Percentiles rank a stretch among this genome's conserved stretches.
These are phyloP conservation scores for Cyberlindnera maritima DNA, from an alignment of 805 yeast genomes.

Conservation along the genomic window DNA sequence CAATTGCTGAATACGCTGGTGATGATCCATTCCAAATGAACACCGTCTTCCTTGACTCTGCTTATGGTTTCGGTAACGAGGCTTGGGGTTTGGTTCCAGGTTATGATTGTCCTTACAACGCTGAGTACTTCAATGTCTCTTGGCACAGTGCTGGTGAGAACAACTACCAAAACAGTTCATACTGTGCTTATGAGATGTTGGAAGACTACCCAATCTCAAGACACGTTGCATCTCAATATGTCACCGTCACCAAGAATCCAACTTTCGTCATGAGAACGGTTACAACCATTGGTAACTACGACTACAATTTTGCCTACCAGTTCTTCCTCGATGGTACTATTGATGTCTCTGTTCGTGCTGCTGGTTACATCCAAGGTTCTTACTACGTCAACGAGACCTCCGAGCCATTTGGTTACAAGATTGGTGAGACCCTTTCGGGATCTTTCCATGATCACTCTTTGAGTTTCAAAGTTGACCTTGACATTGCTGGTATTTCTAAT, in stretches of 20 bases:
- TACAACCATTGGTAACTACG: constrained; percentile 28
- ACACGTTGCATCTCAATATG: constrained; percentile 21
- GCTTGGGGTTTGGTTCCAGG: constrained; percentile 31
- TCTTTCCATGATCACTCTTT: constrained; percentile 31
- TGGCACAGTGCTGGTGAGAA: constrained; percentile 27
- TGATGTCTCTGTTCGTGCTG: constrained; percentile 29
- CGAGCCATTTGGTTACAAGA: constrained; percentile 22
- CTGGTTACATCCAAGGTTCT: constrained; percentile 31
- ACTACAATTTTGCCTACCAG: constrained; percentile 26
- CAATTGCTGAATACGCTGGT: constrained; percentile 31
- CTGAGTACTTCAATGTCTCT: constrained; percentile 28
- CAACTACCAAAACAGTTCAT: constrained; percentile 27
- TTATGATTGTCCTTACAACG: constrained; percentile 30
- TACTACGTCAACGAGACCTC: constrained; percentile 24
- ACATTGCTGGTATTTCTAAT: constrained; percentile 27
- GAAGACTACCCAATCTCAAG: constrained; percentile 27
- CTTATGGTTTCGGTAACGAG: constrained; percentile 30
- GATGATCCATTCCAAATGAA: constrained; percentile 31
- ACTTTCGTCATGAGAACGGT: constrained; percentile 25
- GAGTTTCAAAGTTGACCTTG: constrained; percentile 29
- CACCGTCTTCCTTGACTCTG: constrained; percentile 25
- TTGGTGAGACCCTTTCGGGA: constrained; percentile 27
- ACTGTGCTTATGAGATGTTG: constrained; percentile 25
- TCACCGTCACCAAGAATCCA: constrained; percentile 25
- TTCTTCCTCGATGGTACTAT: constrained; percentile 28